Evolutionary conservation across 805 yeast genomes (phyloP).

Genomic region (Middelhovenomyces tepae): DNA sequence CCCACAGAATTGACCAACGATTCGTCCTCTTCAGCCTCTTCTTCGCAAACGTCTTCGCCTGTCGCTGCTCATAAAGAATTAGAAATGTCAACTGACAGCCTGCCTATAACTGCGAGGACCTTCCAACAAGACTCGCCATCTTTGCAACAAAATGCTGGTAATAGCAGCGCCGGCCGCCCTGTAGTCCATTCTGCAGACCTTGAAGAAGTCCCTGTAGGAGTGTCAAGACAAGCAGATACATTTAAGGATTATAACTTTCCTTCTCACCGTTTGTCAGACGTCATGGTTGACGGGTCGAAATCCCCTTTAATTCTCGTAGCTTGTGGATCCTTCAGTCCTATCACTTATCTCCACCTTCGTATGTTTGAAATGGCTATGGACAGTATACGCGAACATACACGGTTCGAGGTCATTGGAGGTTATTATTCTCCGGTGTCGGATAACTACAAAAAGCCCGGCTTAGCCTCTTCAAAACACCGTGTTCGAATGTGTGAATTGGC

Average conservation of each 20-base stretch:
- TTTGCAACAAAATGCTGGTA: no score
- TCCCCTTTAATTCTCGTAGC: conserved; percentile 91
- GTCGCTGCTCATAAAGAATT: background rate
- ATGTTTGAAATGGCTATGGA: conserved; percentile 99
- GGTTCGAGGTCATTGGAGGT: conserved; percentile 94
- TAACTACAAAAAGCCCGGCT: conserved; percentile 85
- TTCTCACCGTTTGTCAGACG: conserved; percentile 68
- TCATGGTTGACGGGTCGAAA: conserved; percentile 63
- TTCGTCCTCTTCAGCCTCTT: conserved; percentile 5
- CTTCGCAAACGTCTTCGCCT: no score
- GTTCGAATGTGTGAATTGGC: conserved; percentile 98
- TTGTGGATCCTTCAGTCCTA: conserved; percentile 94
- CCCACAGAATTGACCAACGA: conserved; percentile 11
- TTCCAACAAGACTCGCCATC: conserved; percentile 7
- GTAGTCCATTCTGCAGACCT: conserved; percentile 71
- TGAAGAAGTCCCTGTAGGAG: conserved; percentile 95
- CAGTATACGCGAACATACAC: conserved; percentile 79
- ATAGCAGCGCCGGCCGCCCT: conserved; percentile 13
- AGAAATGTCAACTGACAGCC: conserved; percentile 4
- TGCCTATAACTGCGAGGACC: no score
- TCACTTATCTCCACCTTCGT: conserved; percentile 86
- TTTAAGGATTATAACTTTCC: conserved; percentile 74
- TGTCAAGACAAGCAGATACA: conserved; percentile 73
- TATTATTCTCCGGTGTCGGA: conserved; percentile 89
- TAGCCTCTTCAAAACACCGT: conserved; percentile 81